Percentiles rank a stretch among this genome's conserved stretches.
Conservation (phyloP, 23 red algal genomes). For the Cyanidium caldarium region DNA sequence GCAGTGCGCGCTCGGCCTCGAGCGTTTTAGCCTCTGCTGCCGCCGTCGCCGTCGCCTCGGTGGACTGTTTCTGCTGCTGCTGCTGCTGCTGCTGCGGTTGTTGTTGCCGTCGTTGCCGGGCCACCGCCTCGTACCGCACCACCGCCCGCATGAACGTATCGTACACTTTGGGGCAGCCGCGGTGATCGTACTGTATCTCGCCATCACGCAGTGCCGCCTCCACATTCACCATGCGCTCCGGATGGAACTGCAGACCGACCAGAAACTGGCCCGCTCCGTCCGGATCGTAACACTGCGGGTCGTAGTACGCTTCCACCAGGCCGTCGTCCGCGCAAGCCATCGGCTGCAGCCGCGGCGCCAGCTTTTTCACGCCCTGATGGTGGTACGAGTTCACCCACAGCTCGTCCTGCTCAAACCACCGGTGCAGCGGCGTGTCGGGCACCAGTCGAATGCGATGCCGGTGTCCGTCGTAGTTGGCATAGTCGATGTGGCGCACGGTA, state of each 20-base stretch:
- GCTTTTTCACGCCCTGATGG: constrained; percentile 56
- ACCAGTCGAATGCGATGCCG: constrained; percentile 31
- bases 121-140: not conserved
- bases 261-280: constrained; percentile 29
- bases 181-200: constrained; percentile 32
- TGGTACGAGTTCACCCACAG: constrained; percentile 82
- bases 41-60: no score
- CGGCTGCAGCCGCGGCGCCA: constrained; percentile 41
- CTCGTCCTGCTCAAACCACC: constrained; percentile 42
- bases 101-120: no score
- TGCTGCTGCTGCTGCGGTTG: no score
- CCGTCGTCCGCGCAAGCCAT: constrained; percentile 77
- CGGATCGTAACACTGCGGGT: constrained; percentile 29
- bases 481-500: constrained; percentile 55
- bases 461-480: constrained; percentile 73
- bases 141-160: constrained; percentile 29
- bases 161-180: constrained; percentile 38
- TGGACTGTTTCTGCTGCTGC: no score
- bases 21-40: no score
- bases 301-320: constrained; percentile 77
- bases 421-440: constrained; percentile 33
- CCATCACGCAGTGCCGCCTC: constrained; percentile 11
- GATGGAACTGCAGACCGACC: constrained; percentile 95
- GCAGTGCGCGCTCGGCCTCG: not conserved
- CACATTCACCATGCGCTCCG: constrained; percentile 73